Conservation (phyloP, 1,284 basidiomycete genomes). For the Malassezia yamatoensis region DNA sequence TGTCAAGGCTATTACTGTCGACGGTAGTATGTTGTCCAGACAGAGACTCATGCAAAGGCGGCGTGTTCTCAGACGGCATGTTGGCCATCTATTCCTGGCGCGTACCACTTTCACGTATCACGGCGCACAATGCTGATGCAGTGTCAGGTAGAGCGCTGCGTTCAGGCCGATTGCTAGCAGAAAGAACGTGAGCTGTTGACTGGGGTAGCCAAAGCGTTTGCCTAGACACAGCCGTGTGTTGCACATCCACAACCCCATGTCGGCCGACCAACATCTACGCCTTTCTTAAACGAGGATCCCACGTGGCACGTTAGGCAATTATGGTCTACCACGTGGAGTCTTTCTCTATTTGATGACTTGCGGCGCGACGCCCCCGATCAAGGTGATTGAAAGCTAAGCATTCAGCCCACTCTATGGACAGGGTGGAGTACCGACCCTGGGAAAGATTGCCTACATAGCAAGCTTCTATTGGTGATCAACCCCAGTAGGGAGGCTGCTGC, state of each 20-base stretch:
- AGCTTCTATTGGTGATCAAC: conserved; percentile 1
- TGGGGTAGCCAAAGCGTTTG: too few species aligned
- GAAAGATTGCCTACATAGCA: neutral
- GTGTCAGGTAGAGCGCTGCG: too few species aligned
- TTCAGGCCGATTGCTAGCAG: too few species aligned
- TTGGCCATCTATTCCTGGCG: neutral
- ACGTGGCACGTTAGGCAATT: neutral
- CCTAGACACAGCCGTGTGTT: neutral
- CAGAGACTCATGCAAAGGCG: neutral
- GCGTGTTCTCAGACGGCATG: neutral
- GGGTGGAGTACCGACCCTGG: conserved; percentile 2
- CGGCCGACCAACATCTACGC: conserved; percentile 1
- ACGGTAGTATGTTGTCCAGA: neutral
- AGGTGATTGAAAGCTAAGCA: too few species aligned
- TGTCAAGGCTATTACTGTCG: neutral
- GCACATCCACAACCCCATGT: neutral
- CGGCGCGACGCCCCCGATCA: too few species aligned
- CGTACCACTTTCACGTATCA: neutral
- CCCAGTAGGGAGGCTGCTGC: conserved; percentile 40
- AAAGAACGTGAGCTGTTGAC: too few species aligned
- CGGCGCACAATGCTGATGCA: too few species aligned
- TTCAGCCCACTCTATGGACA: neutral
- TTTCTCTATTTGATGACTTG: too few species aligned
- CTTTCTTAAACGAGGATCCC: neutral
- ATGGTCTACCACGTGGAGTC: neutral